A percentile compares a stretch with the other conserved stretches of the same genome.
Evolutionary conservation across 169 alveolate genomes (phyloP).

Genomic region (Babesia ovata): DNA sequence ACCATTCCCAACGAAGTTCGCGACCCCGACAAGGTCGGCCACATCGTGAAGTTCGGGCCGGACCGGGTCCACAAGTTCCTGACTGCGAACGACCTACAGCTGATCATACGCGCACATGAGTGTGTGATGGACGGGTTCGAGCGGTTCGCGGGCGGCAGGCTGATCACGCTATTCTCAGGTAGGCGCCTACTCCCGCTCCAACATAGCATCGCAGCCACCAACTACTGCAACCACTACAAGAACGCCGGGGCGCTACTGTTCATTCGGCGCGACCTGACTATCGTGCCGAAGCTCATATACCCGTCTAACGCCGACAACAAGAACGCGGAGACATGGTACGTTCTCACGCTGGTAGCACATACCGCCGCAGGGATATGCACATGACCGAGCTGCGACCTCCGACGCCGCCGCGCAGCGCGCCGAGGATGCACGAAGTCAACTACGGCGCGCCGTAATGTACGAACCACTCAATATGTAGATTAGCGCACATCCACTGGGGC

Average conservation of each 20-base stretch:
- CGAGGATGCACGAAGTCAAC: constrained; percentile 73
- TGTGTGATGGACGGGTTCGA: constrained; percentile 99
- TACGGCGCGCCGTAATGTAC: constrained; percentile 71
- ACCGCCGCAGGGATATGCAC: constrained; percentile 75
- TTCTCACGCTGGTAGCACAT: not conserved
- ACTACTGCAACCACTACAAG: constrained; percentile 99
- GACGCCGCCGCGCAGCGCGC: constrained; percentile 80
- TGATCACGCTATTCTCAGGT: constrained; percentile 95
- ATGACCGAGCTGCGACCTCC: constrained; percentile 83
- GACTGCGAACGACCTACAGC: constrained; percentile 81
- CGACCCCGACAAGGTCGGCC: constrained; percentile 99
- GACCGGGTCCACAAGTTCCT: constrained; percentile 89
- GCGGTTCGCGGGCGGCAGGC: constrained; percentile 99
- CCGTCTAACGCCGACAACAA: constrained; percentile 88
- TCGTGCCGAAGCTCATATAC: constrained; percentile 97
- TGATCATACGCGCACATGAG: constrained; percentile 97
- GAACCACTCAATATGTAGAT: constrained; percentile 12
- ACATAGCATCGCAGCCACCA: constrained; percentile 87
- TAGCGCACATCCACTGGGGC: constrained; percentile 6
- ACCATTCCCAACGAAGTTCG: constrained; percentile 96
- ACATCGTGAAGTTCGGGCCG: constrained; percentile 97
- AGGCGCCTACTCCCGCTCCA: not conserved
- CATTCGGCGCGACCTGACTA: constrained; percentile 93
- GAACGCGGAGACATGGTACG: constrained; percentile 45
- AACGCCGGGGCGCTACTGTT: constrained; percentile 99